Conservation (phyloP, 139 green algal genomes). For the Chlamydomonas sp. region DNA sequence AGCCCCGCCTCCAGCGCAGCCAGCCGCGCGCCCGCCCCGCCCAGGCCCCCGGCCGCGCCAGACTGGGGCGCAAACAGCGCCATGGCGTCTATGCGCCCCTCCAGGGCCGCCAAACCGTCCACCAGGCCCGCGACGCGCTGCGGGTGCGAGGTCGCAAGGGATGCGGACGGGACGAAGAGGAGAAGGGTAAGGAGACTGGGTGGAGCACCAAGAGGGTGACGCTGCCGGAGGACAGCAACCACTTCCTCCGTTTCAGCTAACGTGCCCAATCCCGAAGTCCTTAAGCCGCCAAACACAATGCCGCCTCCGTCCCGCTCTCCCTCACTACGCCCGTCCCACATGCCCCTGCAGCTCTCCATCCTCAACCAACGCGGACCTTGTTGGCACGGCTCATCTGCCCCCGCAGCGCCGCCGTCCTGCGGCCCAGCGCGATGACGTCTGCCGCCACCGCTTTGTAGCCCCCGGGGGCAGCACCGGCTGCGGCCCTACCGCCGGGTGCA, state of each 20-base stretch:
- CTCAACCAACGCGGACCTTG: conserved; percentile 23
- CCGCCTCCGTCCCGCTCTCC: no score
- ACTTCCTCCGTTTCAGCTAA: no score
- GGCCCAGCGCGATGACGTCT: background rate
- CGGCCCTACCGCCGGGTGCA: conserved; percentile 9
- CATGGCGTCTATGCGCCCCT: conserved; percentile 15
- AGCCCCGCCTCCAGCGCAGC: conserved; percentile 15
- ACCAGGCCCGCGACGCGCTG: conserved; percentile 18
- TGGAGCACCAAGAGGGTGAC: no score
- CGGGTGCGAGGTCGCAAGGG: background rate
- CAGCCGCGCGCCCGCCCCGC: background rate
- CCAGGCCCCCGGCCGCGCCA: background rate
- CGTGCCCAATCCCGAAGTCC: no score
- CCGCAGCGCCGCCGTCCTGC: conserved; percentile 5
- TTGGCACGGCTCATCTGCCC: conserved; percentile 5
- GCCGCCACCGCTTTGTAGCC: conserved; percentile 29
- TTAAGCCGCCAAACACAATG: no score
- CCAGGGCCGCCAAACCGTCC: conserved; percentile 13
- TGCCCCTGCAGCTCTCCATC: no score
- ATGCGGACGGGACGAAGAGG: no score
- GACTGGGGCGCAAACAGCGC: conserved; percentile 12
- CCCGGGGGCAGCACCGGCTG: background rate
- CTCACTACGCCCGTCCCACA: no score
- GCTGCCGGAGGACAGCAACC: no score
- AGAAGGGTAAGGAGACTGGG: no score